Conservation (phyloP, 331 rosid species). For the Malus hybrid region DNA sequence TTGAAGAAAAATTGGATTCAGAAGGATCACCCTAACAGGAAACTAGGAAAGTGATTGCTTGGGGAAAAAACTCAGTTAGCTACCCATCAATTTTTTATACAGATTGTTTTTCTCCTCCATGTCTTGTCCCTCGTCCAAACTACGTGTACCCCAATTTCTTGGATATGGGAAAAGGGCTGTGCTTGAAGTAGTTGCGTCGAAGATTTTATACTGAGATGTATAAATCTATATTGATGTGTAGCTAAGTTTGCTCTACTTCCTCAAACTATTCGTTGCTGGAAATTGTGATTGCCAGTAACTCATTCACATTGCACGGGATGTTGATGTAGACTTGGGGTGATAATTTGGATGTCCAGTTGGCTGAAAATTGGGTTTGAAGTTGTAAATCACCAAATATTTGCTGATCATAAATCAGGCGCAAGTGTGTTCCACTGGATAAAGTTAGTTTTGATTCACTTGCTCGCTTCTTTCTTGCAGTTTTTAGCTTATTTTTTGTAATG, state of each 20-base stretch:
- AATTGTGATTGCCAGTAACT: neutral
- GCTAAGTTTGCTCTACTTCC: neutral
- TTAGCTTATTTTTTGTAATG: neutral
- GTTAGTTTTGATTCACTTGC: neutral
- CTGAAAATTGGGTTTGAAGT: neutral
- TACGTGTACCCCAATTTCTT: neutral
- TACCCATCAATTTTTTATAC: neutral
- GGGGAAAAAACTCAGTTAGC: neutral
- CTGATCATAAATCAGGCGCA: neutral
- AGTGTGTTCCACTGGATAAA: neutral
- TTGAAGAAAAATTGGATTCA: neutral
- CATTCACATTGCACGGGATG: no score
- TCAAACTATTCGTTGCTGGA: neutral
- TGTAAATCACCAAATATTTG: neutral
- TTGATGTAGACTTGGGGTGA: neutral
- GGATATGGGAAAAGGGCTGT: neutral
- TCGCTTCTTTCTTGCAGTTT: neutral
- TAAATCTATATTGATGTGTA: neutral
- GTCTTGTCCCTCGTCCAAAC: neutral
- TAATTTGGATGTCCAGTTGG: neutral
- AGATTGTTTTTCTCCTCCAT: neutral
- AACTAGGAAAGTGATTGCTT: neutral
- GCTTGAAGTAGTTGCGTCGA: neutral
- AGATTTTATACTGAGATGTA: neutral
- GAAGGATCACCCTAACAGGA: neutral